phyloP scores from a whole-genome alignment of 257 asterid species.

The Mentha longifolia region DNA sequence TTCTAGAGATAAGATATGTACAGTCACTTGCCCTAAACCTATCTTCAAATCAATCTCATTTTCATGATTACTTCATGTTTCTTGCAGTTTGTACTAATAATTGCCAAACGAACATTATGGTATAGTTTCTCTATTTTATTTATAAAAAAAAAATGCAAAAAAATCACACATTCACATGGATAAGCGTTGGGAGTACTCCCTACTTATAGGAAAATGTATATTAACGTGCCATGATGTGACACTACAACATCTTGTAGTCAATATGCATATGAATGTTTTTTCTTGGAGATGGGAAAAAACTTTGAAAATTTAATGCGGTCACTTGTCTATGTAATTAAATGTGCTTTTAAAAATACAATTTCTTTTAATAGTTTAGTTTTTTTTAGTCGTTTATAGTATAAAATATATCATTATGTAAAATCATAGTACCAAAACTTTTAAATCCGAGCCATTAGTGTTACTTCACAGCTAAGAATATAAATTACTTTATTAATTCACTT shows the following conservation, averaged over 20 bases:
- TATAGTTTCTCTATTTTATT: no score
- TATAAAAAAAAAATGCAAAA: no score
- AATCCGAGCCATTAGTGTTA: neutral
- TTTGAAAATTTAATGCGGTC: no score
- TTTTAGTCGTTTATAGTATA: no score
- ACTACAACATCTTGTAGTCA: neutral
- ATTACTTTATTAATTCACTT: neutral
- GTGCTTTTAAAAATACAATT: no score
- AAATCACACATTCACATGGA: neutral
- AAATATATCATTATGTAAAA: no score
- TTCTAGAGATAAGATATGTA: slow-evolving; percentile 39
- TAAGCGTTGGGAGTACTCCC: neutral
- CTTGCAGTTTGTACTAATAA: neutral
- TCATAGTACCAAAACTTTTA: no score
- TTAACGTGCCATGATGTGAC: neutral
- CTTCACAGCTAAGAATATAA: slow-evolving; percentile 28
- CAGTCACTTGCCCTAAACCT: slow-evolving; percentile 26
- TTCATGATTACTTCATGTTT: neutral
- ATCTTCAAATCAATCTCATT: slow-evolving; percentile 25
- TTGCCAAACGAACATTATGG: neutral
- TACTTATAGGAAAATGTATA: neutral
- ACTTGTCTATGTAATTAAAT: no score
- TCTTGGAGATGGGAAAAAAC: neutral
- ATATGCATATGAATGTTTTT: neutral
- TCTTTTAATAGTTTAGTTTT: no score